These are phyloP conservation scores for Rugonectria rugulosa DNA, from an alignment of 2,329 filamentous ascomycete species.

Conservation along the genomic window DNA sequence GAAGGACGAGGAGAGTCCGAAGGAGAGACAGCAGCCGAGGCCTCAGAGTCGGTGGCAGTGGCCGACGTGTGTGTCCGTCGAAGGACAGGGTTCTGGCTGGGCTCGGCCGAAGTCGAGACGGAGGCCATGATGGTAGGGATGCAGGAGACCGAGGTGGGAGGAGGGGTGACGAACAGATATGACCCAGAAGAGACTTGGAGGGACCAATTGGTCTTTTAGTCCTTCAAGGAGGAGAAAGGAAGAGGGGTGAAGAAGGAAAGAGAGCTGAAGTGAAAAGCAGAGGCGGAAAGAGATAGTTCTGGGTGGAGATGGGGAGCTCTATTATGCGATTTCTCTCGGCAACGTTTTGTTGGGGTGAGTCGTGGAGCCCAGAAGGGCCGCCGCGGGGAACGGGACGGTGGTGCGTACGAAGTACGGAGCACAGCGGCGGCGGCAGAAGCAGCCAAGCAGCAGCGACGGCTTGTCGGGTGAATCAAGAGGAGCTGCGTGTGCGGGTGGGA, in stretches of 20 bases:
- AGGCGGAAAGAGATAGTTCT: slow-evolving; percentile 5
- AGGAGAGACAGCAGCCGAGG: slow-evolving; percentile 65
- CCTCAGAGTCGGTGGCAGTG: slow-evolving; percentile 59
- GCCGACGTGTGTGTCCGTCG: slow-evolving; percentile 58
- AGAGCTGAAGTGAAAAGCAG: slow-evolving; percentile 1
- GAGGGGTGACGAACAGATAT: neutral
- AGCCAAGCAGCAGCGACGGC: neutral
- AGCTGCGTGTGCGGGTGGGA: slow-evolving; percentile 1
- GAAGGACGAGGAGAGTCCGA: slow-evolving; percentile 66
- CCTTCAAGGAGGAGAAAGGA: slow-evolving; percentile 15
- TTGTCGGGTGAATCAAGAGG: neutral
- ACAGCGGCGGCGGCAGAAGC: neutral
- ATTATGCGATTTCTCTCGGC: slow-evolving; percentile 28
- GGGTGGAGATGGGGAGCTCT: slow-evolving; percentile 26
- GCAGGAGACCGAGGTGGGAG: slow-evolving; percentile 19
- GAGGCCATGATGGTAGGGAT: slow-evolving; percentile 53
- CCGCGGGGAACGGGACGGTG: slow-evolving; percentile 26
- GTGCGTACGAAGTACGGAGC: neutral
- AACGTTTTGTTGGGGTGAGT: slow-evolving; percentile 39
- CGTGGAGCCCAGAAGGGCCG: slow-evolving; percentile 31
- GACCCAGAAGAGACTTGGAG: slow-evolving; percentile 1
- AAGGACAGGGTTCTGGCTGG: slow-evolving; percentile 52
- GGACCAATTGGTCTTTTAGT: slow-evolving; percentile 32
- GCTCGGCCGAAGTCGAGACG: slow-evolving; percentile 51
- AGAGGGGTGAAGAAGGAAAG: slow-evolving; percentile 10